Conservation (phyloP, 2,329 filamentous ascomycete genomes). For the Scortechinia acanthostroma region DNA sequence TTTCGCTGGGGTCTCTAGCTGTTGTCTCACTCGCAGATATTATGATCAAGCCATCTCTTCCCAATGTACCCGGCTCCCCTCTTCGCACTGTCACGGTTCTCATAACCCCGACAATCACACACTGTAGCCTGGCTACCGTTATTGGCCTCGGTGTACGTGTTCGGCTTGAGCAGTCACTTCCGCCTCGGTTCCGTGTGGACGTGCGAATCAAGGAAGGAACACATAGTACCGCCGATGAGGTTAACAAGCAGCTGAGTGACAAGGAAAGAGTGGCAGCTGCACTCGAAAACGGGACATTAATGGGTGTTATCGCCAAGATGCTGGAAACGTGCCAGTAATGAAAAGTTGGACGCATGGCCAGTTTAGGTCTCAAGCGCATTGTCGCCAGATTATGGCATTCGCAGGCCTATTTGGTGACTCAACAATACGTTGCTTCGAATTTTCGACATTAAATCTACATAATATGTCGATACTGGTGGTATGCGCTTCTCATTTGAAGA, state of each 20-base stretch:
- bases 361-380: no score
- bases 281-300: slow-evolving; percentile 84
- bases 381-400: no score
- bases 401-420: no score
- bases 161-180: slow-evolving; percentile 80
- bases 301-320: slow-evolving; percentile 88
- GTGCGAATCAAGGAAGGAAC: slow-evolving; percentile 92
- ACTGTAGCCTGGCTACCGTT: slow-evolving; percentile 92
- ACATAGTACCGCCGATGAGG: slow-evolving; percentile 89
- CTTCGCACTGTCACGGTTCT: slow-evolving; percentile 74
- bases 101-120: slow-evolving; percentile 91
- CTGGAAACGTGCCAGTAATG: slow-evolving; percentile 69
- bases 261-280: slow-evolving; percentile 95
- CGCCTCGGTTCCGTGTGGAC: slow-evolving; percentile 85
- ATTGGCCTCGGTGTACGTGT: slow-evolving; percentile 91
- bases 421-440: no score
- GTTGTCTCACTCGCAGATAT: slow-evolving; percentile 97
- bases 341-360: neutral
- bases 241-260: slow-evolving; percentile 92
- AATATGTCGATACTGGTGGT: neutral
- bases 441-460: neutral
- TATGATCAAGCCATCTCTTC: slow-evolving; percentile 64
- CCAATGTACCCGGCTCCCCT: slow-evolving; percentile 37
- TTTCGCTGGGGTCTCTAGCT: slow-evolving; percentile 84
- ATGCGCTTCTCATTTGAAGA: no score